phyloP scores from a whole-genome alignment of 148 eudicot genomes.

The Dysphania ambrosioides region DNA sequence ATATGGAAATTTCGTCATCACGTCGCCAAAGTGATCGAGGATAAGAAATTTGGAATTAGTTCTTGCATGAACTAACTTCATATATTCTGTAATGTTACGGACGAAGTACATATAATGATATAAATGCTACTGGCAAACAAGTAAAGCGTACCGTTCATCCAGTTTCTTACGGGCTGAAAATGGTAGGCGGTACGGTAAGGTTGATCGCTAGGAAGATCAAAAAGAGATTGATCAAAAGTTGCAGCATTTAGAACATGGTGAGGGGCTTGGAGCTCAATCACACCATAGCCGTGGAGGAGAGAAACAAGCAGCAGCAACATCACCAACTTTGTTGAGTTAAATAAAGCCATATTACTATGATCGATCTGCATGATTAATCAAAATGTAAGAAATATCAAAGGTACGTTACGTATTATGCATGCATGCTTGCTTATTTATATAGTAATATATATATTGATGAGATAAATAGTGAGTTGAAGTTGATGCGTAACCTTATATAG shows the following conservation, averaged over 20 bases:
- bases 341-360: background rate
- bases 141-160: conserved; percentile 12
- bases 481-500: too few species aligned
- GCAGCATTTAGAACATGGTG: background rate
- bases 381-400: background rate
- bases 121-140: too few species aligned
- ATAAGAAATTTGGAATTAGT: background rate
- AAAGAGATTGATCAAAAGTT: background rate
- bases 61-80: background rate
- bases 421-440: too few species aligned
- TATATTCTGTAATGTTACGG: too few species aligned
- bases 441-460: background rate
- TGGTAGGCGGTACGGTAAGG: conserved; percentile 16
- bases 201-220: background rate
- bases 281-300: background rate
- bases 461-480: too few species aligned
- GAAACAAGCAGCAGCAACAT: background rate
- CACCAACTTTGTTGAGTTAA: background rate
- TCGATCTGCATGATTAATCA: too few species aligned
- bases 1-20: background rate
- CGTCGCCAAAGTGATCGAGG: background rate
- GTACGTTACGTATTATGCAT: too few species aligned
- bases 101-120: too few species aligned
- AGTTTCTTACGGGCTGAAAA: conserved; percentile 17
- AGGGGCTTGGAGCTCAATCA: background rate